Base-by-base conservation (phyloP, 225 moss, liverwort and hornwort genomes). In the Lunularia cruciata region DNA sequence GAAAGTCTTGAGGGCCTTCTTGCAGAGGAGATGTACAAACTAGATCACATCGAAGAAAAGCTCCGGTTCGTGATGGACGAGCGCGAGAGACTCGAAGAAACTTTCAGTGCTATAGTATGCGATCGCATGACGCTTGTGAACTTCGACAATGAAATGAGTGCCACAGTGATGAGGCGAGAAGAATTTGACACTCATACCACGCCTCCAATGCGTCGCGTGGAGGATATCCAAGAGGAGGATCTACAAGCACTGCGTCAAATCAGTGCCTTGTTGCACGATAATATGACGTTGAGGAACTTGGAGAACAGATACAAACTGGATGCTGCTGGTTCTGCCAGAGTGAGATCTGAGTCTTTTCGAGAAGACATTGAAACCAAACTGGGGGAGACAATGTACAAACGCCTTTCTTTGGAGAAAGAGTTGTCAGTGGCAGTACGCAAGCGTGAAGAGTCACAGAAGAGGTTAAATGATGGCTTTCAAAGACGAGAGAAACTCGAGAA, bases 1-100 rank as follows among this genome's bases (percentile, higher is more conserved):
- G 67, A 67, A 67, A 67, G 15, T 36, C 40, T 67, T 12, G 67
- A 67, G 23, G 67, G 67, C 32, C 35, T 67, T 33, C 67, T 67
- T 12, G 67, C 67, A 5, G 67, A 67, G n/a, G 67, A 67, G 35
- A 67, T 67, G 67, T 67, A 67, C 13, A 67, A 67, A 49, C 67
- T 67, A 0, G 67, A 67, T 36, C 49, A 67, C 14, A 67, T 67
- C 16, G 67, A 67, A 52, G 67, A 67, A 26, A 67, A 67, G 53
- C 67, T 67, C 36, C 34, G 67, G 12, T 67, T 67, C 23, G 67
- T 67, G 35, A 67, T 67, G 67, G 67, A 67, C 16, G 67, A 67
- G 34, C 33, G 67, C 10, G 67, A 67, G 23, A 49, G 67, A 26
- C 52, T 67, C 1, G 67, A 67, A 37, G 67, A 67, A 52, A 67